Percentiles rank a stretch among this genome's conserved stretches.
These are phyloP conservation scores for Ophiosphaerella narmari DNA, from an alignment of 2,329 filamentous ascomycete species.

Conservation along the genomic window DNA sequence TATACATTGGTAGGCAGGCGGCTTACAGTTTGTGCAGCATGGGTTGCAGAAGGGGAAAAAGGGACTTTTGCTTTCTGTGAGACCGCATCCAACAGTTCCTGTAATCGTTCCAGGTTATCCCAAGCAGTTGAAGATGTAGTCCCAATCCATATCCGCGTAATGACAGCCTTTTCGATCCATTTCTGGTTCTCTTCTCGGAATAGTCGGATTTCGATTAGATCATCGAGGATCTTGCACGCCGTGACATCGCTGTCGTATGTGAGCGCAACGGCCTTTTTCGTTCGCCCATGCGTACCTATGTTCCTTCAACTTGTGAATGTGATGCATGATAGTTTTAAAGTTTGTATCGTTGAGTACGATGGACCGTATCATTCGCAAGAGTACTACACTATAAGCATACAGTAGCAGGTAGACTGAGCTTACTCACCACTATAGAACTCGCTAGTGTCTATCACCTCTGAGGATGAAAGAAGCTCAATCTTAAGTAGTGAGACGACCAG, in stretches of 20 bases:
- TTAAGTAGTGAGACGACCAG: slow-evolving; percentile 69
- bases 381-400: slow-evolving; percentile 44
- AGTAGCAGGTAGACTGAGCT: neutral
- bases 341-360: slow-evolving; percentile 65
- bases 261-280: neutral
- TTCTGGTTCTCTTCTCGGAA: slow-evolving; percentile 54
- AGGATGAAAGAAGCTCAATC: slow-evolving; percentile 67
- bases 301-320: slow-evolving; percentile 67
- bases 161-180: slow-evolving; percentile 71
- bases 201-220: slow-evolving; percentile 65
- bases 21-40: slow-evolving; percentile 69
- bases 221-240: slow-evolving; percentile 60
- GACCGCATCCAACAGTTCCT: slow-evolving; percentile 54
- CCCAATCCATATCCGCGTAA: slow-evolving; percentile 70
- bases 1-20: neutral
- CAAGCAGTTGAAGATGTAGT: slow-evolving; percentile 52
- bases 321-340: slow-evolving; percentile 68
- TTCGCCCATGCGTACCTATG: slow-evolving; percentile 24
- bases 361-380: slow-evolving; percentile 65
- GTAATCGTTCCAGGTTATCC: slow-evolving; percentile 46
- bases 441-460: slow-evolving; percentile 41
- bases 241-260: slow-evolving; percentile 37
- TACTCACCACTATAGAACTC: slow-evolving; percentile 49
- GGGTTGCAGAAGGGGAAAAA: slow-evolving; percentile 65
- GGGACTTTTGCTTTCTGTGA: slow-evolving; percentile 51